Conservation (phyloP, 1,284 basidiomycete species). For the Austroboletus niveus region DNA sequence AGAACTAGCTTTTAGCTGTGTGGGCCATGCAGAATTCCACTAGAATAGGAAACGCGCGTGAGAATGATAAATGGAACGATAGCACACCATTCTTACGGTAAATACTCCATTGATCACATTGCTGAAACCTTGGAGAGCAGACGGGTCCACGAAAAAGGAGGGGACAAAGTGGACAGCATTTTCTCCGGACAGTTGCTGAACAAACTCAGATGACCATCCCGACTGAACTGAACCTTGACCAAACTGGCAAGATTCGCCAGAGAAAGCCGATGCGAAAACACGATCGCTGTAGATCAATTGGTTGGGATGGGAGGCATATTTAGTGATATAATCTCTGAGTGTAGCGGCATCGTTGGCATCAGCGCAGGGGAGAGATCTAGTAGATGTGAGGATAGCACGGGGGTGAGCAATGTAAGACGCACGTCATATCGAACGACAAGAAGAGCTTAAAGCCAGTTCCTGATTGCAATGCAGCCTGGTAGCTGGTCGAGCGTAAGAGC, state of each 20-base stretch:
- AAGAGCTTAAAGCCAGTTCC: constrained; percentile 72
- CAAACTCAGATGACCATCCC: constrained; percentile 62
- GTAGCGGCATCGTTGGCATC: constrained; percentile 50
- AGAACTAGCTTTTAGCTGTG: constrained; percentile 47
- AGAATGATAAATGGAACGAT: constrained; percentile 1
- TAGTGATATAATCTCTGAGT: constrained; percentile 60
- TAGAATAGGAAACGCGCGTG: constrained; percentile 19
- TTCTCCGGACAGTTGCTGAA: constrained; percentile 44
- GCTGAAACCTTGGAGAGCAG: constrained; percentile 46
- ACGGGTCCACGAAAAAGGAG: constrained; percentile 61
- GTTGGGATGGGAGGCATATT: constrained; percentile 57
- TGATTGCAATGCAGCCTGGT: constrained; percentile 53
- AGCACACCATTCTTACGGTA: constrained; percentile 42
- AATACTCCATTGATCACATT: constrained; percentile 59
- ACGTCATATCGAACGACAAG: constrained; percentile 80
- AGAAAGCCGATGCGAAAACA: constrained; percentile 74
- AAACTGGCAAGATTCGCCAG: constrained; percentile 72
- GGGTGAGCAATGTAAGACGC: constrained; percentile 18
- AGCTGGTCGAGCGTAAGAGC: constrained; percentile 26
- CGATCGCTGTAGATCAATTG: constrained; percentile 60
- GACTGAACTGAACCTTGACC: constrained; percentile 50
- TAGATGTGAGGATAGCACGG: background rate
- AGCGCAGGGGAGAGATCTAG: constrained; percentile 56
- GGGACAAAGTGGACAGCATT: constrained; percentile 62
- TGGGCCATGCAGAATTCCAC: constrained; percentile 72